Percentiles rank a stretch among this genome's conserved stretches.
Conservation (phyloP, 768 basidiomycete genomes). For the Suillus subaureus region DNA sequence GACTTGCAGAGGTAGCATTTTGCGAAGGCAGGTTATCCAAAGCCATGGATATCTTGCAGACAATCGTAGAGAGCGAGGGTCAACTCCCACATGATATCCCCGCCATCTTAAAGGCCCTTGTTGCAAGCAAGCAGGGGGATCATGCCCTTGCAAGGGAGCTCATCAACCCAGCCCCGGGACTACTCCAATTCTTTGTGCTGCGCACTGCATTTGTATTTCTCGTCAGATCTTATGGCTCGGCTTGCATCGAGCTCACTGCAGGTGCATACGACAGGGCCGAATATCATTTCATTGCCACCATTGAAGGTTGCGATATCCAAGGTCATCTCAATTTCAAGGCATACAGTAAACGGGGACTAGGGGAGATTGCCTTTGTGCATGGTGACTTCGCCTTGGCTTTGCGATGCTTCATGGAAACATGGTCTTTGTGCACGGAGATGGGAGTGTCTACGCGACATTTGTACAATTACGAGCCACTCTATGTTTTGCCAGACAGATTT, state of each 20-base stretch:
- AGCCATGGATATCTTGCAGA: too few species aligned
- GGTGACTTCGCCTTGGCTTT: background rate
- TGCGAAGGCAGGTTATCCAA: too few species aligned
- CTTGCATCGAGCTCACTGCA: background rate
- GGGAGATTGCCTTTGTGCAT: background rate
- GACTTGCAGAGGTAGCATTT: too few species aligned
- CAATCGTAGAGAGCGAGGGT: background rate
- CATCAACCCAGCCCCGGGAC: background rate
- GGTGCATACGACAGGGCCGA: background rate
- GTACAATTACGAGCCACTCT: background rate
- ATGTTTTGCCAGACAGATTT: background rate
- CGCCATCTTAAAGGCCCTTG: background rate
- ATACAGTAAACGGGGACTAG: background rate
- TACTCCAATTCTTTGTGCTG: background rate
- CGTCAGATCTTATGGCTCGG: too few species aligned
- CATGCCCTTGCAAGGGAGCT: too few species aligned
- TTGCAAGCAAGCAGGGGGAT: too few species aligned
- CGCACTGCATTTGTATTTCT: too few species aligned
- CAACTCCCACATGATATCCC: accelerated
- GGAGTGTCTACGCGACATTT: background rate
- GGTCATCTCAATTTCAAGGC: background rate
- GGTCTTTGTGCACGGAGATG: background rate
- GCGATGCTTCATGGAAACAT: background rate
- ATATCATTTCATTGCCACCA: background rate
- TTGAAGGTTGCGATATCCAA: background rate